phyloP scores from a whole-genome alignment of 257 asterid genomes.

The Capsicum chinense region DNA sequence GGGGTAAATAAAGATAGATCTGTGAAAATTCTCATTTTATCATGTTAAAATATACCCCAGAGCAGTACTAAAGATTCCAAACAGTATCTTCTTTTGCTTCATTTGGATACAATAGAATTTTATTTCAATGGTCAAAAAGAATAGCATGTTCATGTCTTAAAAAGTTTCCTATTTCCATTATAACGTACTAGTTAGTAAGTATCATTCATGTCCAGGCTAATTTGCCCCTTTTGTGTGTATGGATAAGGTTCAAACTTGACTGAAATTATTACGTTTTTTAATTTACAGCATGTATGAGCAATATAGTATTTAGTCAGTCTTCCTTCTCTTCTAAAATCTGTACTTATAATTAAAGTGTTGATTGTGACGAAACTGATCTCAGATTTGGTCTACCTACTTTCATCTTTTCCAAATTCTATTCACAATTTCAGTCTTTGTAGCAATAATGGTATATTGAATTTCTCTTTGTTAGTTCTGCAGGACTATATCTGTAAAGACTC shows the following conservation, averaged over 20 bases:
- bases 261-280: neutral
- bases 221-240: neutral
- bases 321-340: neutral
- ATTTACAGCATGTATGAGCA: neutral
- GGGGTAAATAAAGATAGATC: neutral
- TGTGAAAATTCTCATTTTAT: conserved; percentile 14
- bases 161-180: neutral
- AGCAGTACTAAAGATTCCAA: conserved; percentile 17
- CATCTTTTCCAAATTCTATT: neutral
- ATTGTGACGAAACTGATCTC: neutral
- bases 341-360: neutral
- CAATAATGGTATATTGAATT: conserved; percentile 9
- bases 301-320: neutral
- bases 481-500: conserved; percentile 63
- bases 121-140: neutral
- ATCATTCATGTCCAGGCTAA: neutral
- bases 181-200: neutral
- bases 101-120: neutral
- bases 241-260: neutral
- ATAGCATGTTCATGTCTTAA: neutral
- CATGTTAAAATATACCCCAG: neutral
- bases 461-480: conserved; percentile 78
- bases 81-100: neutral
- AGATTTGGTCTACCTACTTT: neutral
- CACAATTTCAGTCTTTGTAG: neutral